A percentile compares a stretch with the other conserved stretches of the same genome.
Conservation (phyloP, 1,284 basidiomycete genomes). For the Psilocybe mexicana region DNA sequence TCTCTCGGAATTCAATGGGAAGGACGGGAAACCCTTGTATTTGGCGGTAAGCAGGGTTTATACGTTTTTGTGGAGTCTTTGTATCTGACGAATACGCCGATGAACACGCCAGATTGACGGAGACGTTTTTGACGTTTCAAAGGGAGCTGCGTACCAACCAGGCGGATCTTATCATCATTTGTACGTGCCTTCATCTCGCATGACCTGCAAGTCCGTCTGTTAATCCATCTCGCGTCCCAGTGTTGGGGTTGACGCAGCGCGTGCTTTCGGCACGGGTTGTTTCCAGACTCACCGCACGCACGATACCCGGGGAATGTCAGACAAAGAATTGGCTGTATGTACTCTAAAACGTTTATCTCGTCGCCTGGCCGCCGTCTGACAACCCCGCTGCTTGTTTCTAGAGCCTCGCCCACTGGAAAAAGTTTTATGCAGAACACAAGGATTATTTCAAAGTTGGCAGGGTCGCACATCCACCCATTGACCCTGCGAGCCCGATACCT, state of each 20-base stretch:
- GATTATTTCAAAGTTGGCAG: slow-evolving; percentile 78
- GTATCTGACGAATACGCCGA: slow-evolving; percentile 12
- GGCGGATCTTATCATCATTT: slow-evolving; percentile 86
- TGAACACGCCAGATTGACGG: slow-evolving; percentile 72
- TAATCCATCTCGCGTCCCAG: slow-evolving; percentile 40
- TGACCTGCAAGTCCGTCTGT: slow-evolving; percentile 7
- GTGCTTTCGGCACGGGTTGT: slow-evolving; percentile 92
- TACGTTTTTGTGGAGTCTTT: slow-evolving; percentile 4
- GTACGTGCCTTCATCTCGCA: slow-evolving; percentile 44
- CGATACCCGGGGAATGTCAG: slow-evolving; percentile 80
- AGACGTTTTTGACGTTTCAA: slow-evolving; percentile 90
- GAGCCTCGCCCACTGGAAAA: slow-evolving; percentile 85
- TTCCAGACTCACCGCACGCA: slow-evolving; percentile 89
- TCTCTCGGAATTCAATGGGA: slow-evolving; percentile 79
- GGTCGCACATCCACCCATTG: slow-evolving; percentile 75
- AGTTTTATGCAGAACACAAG: slow-evolving; percentile 82
- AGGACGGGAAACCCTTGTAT: slow-evolving; percentile 76
- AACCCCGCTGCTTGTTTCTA: slow-evolving; percentile 32
- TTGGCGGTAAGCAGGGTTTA: slow-evolving; percentile 62
- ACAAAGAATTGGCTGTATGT: slow-evolving; percentile 70
- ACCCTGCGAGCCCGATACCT: slow-evolving; percentile 77
- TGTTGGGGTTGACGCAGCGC: slow-evolving; percentile 84
- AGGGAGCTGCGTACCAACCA: slow-evolving; percentile 82
- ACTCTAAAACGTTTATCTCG: slow-evolving; percentile 9
- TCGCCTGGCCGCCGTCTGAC: slow-evolving; percentile 8